Evolutionary conservation across 257 asterid species (phyloP), one percentile per base, ranked within the genome.

Genomic region (Agastache rugosa): DNA sequence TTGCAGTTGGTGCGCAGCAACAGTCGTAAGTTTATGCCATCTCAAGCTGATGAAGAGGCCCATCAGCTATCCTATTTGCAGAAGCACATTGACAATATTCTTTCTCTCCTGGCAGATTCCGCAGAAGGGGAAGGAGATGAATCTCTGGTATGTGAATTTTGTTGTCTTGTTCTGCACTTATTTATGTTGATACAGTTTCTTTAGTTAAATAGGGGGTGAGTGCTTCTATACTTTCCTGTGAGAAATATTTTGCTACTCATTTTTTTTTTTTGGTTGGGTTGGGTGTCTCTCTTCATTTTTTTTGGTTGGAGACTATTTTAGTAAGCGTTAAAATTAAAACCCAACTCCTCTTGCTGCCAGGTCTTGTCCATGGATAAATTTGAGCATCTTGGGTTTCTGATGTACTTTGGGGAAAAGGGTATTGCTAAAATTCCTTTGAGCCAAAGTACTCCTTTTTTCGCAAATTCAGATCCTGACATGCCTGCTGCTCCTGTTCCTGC

Each of bases 381-480:
- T 64, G 93, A 90, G 79, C 97, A 88, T 81, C 92, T 93, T 73
- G 89, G 95, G 3, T 91, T 91, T 83, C 81, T 90, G 82, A 73
- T 90, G 61, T 90, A 88, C 84, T 90, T 87, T 64, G 98, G 93
- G 73, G 98, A 90, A 62, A 91, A 85, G 80, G 91, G 96, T 73
- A 80, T 90, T 8, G 85, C 85, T 75, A 87, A 81, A 76, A 80
- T 54, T 29, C 90, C 98, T 66, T 72, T 93, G 79, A 86, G 98
- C 85, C 98, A 91, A 74, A 85, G 81, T 63, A 85, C 96, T 77
- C 97, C 96, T 8, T 91, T 91, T 82, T 93, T 91, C 62, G 96
- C 97, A 23, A 93, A 93, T 85, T 93, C 97, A 27, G 97, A 93
- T 76, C 96, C 97, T 17, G 94, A 91, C 81, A 93, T 93, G 98